These are phyloP conservation scores for Tylopilus sp. DNA, from an alignment of 768 basidiomycete species.

Conservation along the genomic window DNA sequence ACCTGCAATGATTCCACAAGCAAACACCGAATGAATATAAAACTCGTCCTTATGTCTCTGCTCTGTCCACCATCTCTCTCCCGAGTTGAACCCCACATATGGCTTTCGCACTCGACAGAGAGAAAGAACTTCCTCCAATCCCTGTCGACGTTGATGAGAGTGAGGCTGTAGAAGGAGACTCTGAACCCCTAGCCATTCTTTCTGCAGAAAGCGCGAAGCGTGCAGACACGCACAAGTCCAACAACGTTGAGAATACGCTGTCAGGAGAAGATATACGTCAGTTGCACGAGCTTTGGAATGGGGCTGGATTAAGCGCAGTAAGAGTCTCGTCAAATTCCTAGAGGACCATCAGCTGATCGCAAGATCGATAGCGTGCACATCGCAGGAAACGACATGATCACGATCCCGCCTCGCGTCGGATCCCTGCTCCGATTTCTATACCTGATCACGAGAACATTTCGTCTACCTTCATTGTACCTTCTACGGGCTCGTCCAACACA, in stretches of 20 bases:
- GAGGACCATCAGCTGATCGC: background rate
- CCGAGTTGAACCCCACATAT: conserved; percentile 3
- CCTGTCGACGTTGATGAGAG: conserved; percentile 6
- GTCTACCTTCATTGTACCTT: background rate
- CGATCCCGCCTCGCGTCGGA: background rate
- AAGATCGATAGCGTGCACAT: conserved; percentile 21
- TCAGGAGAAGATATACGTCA: conserved; percentile 17
- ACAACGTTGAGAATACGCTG: conserved; percentile 16
- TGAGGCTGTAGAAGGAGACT: background rate
- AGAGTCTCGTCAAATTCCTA: background rate
- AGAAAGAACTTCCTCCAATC: conserved; percentile 24
- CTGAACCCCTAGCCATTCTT: background rate
- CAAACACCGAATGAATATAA: conserved; percentile 12
- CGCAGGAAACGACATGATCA: conserved; percentile 17
- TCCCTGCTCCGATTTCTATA: conserved; percentile 13
- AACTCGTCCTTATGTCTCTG: background rate
- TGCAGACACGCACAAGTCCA: conserved; percentile 3
- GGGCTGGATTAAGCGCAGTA: conserved; percentile 22
- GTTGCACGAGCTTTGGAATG: conserved; percentile 27
- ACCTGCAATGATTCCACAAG: too few species aligned
- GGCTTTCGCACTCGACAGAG: background rate
- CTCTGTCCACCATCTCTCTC: background rate
- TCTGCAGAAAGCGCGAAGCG: background rate
- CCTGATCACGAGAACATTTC: conserved; percentile 1
- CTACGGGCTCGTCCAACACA: conserved; percentile 1